These are phyloP conservation scores for Geotrichum europaeum DNA, from an alignment of 1,139 yeast species.

Conservation along the genomic window DNA sequence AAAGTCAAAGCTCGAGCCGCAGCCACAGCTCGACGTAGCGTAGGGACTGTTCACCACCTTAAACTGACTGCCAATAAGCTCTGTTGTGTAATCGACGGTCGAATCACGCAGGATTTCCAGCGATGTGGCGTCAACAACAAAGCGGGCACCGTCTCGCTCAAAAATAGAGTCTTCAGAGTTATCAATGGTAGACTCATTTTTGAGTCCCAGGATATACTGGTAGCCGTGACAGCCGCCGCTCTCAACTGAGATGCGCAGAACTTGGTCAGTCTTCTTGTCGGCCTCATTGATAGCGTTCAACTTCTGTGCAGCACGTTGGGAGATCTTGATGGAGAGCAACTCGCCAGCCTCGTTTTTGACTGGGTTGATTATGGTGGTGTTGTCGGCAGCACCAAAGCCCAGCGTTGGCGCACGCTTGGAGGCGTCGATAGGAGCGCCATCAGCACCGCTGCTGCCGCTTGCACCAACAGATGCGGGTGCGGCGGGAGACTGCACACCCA, in stretches of 20 bases:
- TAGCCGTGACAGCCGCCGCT: conserved; percentile 99
- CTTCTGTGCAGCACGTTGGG: conserved; percentile 47
- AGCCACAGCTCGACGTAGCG: conserved; percentile 90
- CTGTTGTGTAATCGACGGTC: conserved; percentile 82
- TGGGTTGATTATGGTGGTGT: conserved; percentile 30
- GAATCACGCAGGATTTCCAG: conserved; percentile 80
- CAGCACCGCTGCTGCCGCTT: background rate
- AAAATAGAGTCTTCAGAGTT: conserved; percentile 48
- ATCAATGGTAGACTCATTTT: conserved; percentile 43
- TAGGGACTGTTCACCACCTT: conserved; percentile 87
- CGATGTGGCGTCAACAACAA: conserved; percentile 75
- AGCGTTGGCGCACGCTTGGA: conserved; percentile 18
- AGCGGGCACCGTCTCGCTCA: conserved; percentile 60
- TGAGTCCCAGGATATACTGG: conserved; percentile 71
- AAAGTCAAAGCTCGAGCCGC: conserved; percentile 92
- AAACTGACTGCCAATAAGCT: conserved; percentile 90
- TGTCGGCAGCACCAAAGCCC: conserved; percentile 20
- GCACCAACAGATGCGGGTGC: background rate
- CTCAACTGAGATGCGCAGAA: conserved; percentile 74
- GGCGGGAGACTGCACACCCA: background rate
- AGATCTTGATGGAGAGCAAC: conserved; percentile 35
- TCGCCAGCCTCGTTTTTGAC: conserved; percentile 32
- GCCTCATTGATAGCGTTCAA: conserved; percentile 49
- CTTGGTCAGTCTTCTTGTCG: conserved; percentile 57
- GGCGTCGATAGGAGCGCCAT: background rate